Evolutionary conservation across 805 yeast genomes (phyloP).

Genomic region (Scheffersomyces amazonensis): DNA sequence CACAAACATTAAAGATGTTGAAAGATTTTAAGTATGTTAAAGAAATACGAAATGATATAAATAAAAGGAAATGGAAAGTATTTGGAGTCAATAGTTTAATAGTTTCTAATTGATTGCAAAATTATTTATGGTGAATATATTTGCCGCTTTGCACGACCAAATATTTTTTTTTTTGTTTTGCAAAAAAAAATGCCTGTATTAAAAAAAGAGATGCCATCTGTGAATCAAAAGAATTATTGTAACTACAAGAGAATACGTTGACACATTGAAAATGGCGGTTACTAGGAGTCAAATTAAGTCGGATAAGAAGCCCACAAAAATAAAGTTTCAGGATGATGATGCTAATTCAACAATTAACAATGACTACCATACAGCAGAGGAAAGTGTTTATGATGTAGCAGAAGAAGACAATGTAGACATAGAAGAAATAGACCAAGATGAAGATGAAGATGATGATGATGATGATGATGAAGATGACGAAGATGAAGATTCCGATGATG

Average conservation of each 20-base stretch:
- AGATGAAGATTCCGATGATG: slow-evolving; percentile 23
- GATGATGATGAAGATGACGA: slow-evolving; percentile 17
- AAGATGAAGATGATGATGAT: slow-evolving; percentile 11
- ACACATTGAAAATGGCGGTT: slow-evolving; percentile 21
- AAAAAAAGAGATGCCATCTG: slow-evolving; percentile 1
- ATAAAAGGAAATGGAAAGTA: slow-evolving; percentile 27
- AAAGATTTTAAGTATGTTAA: slow-evolving; percentile 14
- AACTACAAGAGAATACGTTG: too few species aligned
- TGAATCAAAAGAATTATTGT: background rate
- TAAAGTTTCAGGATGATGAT: slow-evolving; percentile 30
- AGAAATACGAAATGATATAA: slow-evolving; percentile 20
- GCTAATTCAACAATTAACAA: slow-evolving; percentile 13
- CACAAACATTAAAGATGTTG: slow-evolving; percentile 21
- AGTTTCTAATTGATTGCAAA: slow-evolving; percentile 5
- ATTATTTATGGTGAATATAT: slow-evolving; percentile 1
- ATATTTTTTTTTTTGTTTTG: background rate
- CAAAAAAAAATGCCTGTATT: background rate
- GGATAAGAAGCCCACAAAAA: slow-evolving; percentile 20
- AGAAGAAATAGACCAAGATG: slow-evolving; percentile 8
- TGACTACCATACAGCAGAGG: slow-evolving; percentile 8
- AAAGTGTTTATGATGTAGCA: slow-evolving; percentile 12
- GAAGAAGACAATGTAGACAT: slow-evolving; percentile 9
- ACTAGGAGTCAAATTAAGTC: slow-evolving; percentile 24
- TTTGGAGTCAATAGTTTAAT: slow-evolving; percentile 36
- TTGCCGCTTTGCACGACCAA: background rate